Percentiles rank a stretch among this genome's conserved stretches.
Evolutionary conservation across 345 rosid species (phyloP).

Genomic region (Psidium guajava): DNA sequence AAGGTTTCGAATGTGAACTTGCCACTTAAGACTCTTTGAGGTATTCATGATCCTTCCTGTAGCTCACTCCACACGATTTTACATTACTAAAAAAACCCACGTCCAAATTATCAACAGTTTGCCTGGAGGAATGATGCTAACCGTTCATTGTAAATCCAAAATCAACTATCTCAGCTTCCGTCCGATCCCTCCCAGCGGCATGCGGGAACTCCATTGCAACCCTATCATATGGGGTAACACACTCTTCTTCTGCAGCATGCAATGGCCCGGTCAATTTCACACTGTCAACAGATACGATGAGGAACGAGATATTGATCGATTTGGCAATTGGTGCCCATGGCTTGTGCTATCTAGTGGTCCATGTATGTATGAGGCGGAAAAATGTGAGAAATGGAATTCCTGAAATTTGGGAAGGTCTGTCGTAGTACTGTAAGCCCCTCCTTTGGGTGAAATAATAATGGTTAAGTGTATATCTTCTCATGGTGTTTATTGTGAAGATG

Average conservation of each 20-base stretch:
- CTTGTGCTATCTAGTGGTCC: not conserved
- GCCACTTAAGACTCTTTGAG: no score
- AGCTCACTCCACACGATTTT: no score
- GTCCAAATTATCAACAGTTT: not conserved
- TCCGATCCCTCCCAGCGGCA: not conserved
- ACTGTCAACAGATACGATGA: not conserved
- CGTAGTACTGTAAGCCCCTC: no score
- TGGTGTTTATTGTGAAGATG: no score
- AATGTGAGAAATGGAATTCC: no score
- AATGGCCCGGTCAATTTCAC: not conserved
- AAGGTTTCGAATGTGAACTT: no score
- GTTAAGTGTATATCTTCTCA: no score
- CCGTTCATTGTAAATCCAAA: not conserved
- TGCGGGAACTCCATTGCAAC: not conserved
- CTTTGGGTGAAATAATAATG: no score
- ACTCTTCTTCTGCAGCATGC: not conserved
- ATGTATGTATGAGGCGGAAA: not conserved
- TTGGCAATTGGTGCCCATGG: not conserved
- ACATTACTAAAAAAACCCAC: no score
- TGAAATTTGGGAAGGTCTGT: no score
- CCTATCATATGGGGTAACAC: not conserved
- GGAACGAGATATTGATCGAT: not conserved
- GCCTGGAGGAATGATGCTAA: not conserved
- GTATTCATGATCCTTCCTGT: no score
- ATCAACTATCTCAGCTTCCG: not conserved